These are phyloP conservation scores for Pleurotus salmoneostramineus DNA, from an alignment of 768 basidiomycete genomes.

Conservation along the genomic window DNA sequence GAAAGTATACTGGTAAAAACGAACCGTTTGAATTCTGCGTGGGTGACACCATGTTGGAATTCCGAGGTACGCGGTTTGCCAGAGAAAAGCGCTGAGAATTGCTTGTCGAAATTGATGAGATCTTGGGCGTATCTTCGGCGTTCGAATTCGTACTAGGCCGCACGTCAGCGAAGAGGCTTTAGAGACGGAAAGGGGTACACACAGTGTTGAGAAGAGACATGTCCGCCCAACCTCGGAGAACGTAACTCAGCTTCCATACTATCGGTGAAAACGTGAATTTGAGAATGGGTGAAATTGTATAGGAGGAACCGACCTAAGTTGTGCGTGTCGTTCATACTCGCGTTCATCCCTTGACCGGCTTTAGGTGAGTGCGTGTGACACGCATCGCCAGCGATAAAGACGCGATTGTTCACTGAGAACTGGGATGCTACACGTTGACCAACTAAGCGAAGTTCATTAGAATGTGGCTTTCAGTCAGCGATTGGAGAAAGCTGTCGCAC, in stretches of 20 bases:
- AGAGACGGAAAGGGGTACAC: conserved; percentile 13
- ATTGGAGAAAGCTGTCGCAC: conserved; percentile 30
- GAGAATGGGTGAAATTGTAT: neutral
- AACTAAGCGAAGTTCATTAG: conserved; percentile 31
- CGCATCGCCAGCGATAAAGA: conserved; percentile 78
- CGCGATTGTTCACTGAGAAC: conserved; percentile 56
- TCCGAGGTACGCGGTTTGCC: conserved; percentile 53
- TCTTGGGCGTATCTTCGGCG: conserved; percentile 67
- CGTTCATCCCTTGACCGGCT: conserved; percentile 76
- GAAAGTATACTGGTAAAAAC: conserved; percentile 4
- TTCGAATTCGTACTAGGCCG: conserved; percentile 62
- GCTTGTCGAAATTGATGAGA: conserved; percentile 66
- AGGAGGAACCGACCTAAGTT: conserved; percentile 47
- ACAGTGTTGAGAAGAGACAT: conserved; percentile 48
- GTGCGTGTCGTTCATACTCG: conserved; percentile 72
- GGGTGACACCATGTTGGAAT: conserved; percentile 45
- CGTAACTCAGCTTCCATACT: conserved; percentile 62
- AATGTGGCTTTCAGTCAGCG: neutral
- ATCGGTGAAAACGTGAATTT: neutral
- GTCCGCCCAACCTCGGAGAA: conserved; percentile 50
- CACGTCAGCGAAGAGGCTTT: neutral
- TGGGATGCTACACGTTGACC: conserved; percentile 71
- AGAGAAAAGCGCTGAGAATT: conserved; percentile 65
- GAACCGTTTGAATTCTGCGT: conserved; percentile 46
- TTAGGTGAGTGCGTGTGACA: conserved; percentile 70